phyloP scores from a whole-genome alignment of 2,329 filamentous ascomycete genomes.

The Didymosphaeria variabile region DNA sequence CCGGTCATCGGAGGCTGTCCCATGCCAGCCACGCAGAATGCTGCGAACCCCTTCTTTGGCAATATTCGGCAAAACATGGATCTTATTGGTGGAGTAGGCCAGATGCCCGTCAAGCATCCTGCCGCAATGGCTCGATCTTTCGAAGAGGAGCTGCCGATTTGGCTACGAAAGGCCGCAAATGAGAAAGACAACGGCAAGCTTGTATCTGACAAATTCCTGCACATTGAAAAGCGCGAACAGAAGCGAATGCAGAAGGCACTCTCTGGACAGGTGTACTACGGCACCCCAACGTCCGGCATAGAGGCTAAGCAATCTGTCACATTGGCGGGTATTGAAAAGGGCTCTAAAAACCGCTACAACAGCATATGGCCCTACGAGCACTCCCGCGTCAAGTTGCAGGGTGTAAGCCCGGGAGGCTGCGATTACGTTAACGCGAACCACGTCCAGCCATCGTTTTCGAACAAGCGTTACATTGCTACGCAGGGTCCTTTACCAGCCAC shows the following conservation, averaged over 20 bases:
- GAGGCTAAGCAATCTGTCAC: constrained; percentile 65
- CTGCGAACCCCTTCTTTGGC: constrained; percentile 88
- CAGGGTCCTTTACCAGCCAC: constrained; percentile 93
- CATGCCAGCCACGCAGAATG: constrained; percentile 74
- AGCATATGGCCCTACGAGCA: constrained; percentile 98
- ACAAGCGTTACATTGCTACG: constrained; percentile 94
- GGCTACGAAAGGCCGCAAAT: constrained; percentile 77
- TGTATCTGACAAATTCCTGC: constrained; percentile 83
- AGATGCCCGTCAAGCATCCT: constrained; percentile 71
- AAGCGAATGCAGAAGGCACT: constrained; percentile 89
- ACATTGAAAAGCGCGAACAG: constrained; percentile 85
- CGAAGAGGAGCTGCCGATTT: constrained; percentile 71
- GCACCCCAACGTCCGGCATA: constrained; percentile 50
- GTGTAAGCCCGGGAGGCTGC: constrained; percentile 72
- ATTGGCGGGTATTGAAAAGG: constrained; percentile 93
- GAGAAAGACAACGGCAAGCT: constrained; percentile 76
- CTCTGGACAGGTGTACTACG: constrained; percentile 67
- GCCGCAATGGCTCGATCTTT: constrained; percentile 58
- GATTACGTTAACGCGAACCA: constrained; percentile 98
- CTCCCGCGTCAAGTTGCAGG: constrained; percentile 80
- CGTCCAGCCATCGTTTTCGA: constrained; percentile 78
- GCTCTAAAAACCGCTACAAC: constrained; percentile 95
- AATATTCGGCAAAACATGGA: constrained; percentile 99
- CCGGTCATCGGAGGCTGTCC: constrained; percentile 90
- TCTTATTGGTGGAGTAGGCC: constrained; percentile 89